These are phyloP conservation scores for Pterocarpus santalinus DNA, from an alignment of 306 rosid genomes.

Conservation along the genomic window DNA sequence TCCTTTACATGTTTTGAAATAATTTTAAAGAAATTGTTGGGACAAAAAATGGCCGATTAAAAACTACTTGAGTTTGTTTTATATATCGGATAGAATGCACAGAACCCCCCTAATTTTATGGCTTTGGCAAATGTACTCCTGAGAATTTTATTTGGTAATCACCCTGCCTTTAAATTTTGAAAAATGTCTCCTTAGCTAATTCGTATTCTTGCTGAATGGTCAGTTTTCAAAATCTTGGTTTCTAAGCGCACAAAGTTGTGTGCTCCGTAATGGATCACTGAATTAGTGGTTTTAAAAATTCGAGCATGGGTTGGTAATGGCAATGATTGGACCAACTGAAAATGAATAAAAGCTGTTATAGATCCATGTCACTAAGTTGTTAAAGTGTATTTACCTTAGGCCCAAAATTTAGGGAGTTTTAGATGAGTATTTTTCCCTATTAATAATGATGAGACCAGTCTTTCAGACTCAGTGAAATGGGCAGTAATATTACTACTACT, in stretches of 20 bases:
- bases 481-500: background rate
- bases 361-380: too few species aligned
- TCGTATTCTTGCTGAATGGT: background rate
- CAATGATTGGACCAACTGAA: too few species aligned
- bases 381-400: background rate
- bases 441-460: background rate
- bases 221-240: background rate
- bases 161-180: background rate
- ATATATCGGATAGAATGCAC: constrained; percentile 1
- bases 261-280: too few species aligned
- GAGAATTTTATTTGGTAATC: background rate
- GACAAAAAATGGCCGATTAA: background rate
- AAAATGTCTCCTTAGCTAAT: constrained; percentile 3
- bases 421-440: background rate
- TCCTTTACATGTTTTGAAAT: background rate
- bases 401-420: constrained; percentile 3
- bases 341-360: too few species aligned
- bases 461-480: background rate
- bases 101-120: background rate
- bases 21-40: constrained; percentile 11
- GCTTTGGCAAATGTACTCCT: constrained; percentile 2
- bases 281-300: too few species aligned
- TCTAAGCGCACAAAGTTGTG: background rate
- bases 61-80: background rate
- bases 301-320: too few species aligned